phyloP scores from a whole-genome alignment of 805 yeast genomes.

The Lipomyces sp. region DNA sequence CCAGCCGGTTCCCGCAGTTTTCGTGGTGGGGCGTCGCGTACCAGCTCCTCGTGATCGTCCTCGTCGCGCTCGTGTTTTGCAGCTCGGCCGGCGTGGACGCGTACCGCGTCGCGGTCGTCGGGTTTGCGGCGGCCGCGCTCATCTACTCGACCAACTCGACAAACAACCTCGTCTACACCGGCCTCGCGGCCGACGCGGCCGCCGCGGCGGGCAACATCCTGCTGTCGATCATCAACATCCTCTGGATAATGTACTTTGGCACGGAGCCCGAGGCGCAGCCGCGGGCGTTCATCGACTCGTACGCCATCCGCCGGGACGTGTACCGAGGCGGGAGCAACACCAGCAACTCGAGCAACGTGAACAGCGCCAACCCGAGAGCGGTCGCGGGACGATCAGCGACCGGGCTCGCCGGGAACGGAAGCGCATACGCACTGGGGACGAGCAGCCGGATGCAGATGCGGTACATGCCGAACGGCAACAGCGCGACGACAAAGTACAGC shows the following conservation, averaged over 20 bases:
- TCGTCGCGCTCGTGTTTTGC: slow-evolving; percentile 50
- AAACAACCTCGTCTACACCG: slow-evolving; percentile 70
- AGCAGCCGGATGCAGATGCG: no score
- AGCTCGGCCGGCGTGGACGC: slow-evolving; percentile 61
- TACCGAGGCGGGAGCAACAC: background rate
- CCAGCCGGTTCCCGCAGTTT: slow-evolving; percentile 64
- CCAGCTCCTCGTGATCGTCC: slow-evolving; percentile 58
- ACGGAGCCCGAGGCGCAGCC: slow-evolving; percentile 86
- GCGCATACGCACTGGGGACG: no score
- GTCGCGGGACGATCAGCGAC: no score
- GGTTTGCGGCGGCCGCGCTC: slow-evolving; percentile 65
- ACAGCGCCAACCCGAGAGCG: background rate
- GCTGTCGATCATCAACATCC: slow-evolving; percentile 67
- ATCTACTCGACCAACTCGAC: slow-evolving; percentile 82
- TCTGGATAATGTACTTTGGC: slow-evolving; percentile 88
- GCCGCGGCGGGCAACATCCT: slow-evolving; percentile 91
- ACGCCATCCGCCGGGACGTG: slow-evolving; percentile 33
- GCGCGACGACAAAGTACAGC: no score
- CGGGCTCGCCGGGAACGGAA: no score
- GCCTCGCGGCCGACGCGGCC: slow-evolving; percentile 65
- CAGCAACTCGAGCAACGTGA: background rate
- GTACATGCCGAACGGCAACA: no score
- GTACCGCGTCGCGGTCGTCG: slow-evolving; percentile 55
- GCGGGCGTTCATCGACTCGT: slow-evolving; percentile 80
- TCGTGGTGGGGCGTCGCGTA: slow-evolving; percentile 97